Evolutionary conservation across 1,139 yeast species (phyloP), one percentile per base, ranked within the genome.

Genomic region (Yamadazyma conglobata): DNA sequence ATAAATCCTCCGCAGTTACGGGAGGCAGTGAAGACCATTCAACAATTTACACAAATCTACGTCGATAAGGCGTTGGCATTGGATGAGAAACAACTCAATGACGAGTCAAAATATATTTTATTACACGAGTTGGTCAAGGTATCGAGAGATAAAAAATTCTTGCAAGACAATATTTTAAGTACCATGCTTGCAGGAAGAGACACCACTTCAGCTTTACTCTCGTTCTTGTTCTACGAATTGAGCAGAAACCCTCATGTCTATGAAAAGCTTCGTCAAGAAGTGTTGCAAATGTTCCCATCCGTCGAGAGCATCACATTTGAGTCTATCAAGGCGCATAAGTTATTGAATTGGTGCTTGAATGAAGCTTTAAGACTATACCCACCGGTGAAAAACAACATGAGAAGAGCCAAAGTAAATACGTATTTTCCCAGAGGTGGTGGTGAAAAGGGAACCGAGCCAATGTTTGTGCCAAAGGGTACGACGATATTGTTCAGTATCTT

Each of bases 381-480:
- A 3, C 57, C 71, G 5, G 78, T 73, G 4, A 76, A 79, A 5
- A 47, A 50, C 34, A 73, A 73, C 46, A 54, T 58, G 38, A 56
- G 80, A 32, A 45, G 48, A 14, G 70, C 77, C 10, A 16, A 25
- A 5, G 52, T 47, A 33, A 57, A 66, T 42, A 71, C 77, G 3
- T 57, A 64, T 5, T 51, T 73, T 20, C 78, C 78, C 7, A 53
- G 53, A 15, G 78, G 78, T 13, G 78, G 77, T 12, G 78, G 78
- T 5, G 48, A 52, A 1, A 62, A 68, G 32, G 69, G 60, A n/a
- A 24, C 38, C 10, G 38, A 52, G 10, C 77, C 77, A 4, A 35
- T 71, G 4, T 58, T 64, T 34, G 49, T 71, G 14, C 55, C 54
- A 22, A 67, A 68, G 58, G 62, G 74, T 15, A 58, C 64, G 14